Percentiles rank a stretch among this genome's conserved stretches.
These are phyloP conservation scores for Boletus fagicola DNA, from an alignment of 768 basidiomycete species.

Conservation along the genomic window DNA sequence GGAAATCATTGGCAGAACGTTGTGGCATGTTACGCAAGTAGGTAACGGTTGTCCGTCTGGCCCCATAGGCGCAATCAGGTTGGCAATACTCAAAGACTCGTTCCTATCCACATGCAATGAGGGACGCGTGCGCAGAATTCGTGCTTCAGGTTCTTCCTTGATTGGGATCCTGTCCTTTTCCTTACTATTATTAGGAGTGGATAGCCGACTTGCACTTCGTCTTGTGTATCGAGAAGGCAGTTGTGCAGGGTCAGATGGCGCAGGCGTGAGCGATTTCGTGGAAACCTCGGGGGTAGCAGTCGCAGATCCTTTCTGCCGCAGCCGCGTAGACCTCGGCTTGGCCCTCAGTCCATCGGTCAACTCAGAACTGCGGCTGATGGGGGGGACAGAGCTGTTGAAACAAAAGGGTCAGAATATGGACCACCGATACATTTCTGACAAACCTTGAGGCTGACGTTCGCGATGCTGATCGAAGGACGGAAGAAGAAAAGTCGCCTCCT, in stretches of 20 bases:
- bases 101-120: slow-evolving; percentile 34
- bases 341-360: slow-evolving; percentile 24
- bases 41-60: slow-evolving; percentile 68
- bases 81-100: slow-evolving; percentile 40
- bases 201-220: slow-evolving; percentile 31
- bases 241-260: slow-evolving; percentile 24
- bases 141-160: slow-evolving; percentile 50
- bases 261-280: slow-evolving; percentile 40
- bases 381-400: slow-evolving; percentile 24
- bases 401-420: slow-evolving; percentile 11
- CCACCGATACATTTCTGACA: slow-evolving; percentile 8
- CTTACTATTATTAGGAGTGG: slow-evolving; percentile 32
- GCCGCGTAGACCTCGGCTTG: slow-evolving; percentile 54
- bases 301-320: slow-evolving; percentile 48
- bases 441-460: slow-evolving; percentile 29
- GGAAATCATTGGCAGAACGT: slow-evolving; percentile 71
- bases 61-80: slow-evolving; percentile 49
- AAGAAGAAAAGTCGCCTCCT: slow-evolving; percentile 23
- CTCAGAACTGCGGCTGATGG: slow-evolving; percentile 32
- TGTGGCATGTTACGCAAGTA: slow-evolving; percentile 68
- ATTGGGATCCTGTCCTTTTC: slow-evolving; percentile 42
- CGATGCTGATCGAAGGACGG: slow-evolving; percentile 22
- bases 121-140: slow-evolving; percentile 51
- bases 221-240: slow-evolving; percentile 31
- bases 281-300: slow-evolving; percentile 47